phyloP scores from a whole-genome alignment of 1,284 basidiomycete genomes.

The Apiotrichum brassicae region DNA sequence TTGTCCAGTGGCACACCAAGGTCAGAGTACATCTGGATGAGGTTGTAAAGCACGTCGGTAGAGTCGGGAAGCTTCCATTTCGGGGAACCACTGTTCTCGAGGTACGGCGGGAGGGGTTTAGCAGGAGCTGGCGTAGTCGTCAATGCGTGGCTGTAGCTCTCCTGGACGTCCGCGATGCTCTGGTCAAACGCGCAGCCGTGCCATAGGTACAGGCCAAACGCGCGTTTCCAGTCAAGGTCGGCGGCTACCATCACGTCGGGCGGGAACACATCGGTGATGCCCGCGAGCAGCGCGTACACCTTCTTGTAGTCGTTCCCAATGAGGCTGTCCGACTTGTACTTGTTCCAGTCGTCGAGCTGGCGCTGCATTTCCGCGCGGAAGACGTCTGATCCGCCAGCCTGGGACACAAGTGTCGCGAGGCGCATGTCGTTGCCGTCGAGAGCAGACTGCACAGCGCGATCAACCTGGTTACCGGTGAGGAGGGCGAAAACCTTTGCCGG shows the following conservation, averaged over 20 bases:
- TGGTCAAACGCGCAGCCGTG: constrained; percentile 70
- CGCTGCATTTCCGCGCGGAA: constrained; percentile 68
- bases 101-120: constrained; percentile 65
- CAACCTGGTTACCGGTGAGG: constrained; percentile 81
- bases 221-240: constrained; percentile 89
- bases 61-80: constrained; percentile 41
- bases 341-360: constrained; percentile 79
- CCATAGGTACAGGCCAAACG: constrained; percentile 88
- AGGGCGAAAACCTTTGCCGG: constrained; percentile 64
- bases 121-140: constrained; percentile 47
- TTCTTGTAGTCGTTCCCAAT: constrained; percentile 66
- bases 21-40: constrained; percentile 70
- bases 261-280: constrained; percentile 61
- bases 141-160: constrained; percentile 58
- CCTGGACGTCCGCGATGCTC: constrained; percentile 63
- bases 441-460: constrained; percentile 71
- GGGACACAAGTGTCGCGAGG: constrained; percentile 85
- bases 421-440: constrained; percentile 72
- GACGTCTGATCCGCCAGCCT: constrained; percentile 72
- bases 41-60: constrained; percentile 70
- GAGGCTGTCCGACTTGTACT: constrained; percentile 66
- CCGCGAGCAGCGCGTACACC: constrained; percentile 79
- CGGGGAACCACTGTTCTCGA: constrained; percentile 47
- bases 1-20: constrained; percentile 50
- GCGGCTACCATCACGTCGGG: constrained; percentile 65